Evolutionary conservation across 352 stramenopile genomes (phyloP), one percentile per base, ranked within the genome.

Genomic region (Phytophthora litchii): DNA sequence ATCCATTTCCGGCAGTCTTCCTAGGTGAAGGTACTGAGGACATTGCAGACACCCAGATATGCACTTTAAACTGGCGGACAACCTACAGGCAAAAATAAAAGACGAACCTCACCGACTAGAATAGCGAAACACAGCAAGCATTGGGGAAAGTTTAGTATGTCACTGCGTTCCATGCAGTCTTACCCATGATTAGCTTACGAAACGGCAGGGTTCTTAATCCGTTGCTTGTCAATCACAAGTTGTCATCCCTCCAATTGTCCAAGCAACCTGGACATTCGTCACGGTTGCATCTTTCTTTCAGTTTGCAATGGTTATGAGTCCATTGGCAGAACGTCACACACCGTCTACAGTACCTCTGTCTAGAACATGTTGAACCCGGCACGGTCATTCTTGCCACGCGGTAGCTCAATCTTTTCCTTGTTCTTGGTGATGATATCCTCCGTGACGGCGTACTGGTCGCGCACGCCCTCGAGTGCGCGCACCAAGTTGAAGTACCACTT

Each of bases 401-500:
- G 85, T 47, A 82, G 54, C 59, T 83, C 55, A 69, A 95, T 88
- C 71, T 95, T 95, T 55, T 85, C 69, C 60, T 83, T 83, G 74
- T 92, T 95, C 66, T 91, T 92, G 42, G 75, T 51, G 44, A 93
- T 74, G 27, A 86, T 57, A 66, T 95, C 83, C 42, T 69, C 72
- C 25, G 78, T 83, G 46, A 91, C 64, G 3, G 78, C 79, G 71
- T 95, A 95, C 49, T 89, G 75, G 61, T 93, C 83, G 36, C 82
- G 81, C 62, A 95, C 70, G 36, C 62, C 79, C 51, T 93, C 83
- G 6, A 95, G 74, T 12, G 72, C 68, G 38, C 79, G 77, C 50
- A 72, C 70, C 14, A 93, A 61, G 68, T 92, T 91, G 35, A 87
- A 89, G 54, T 83, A 89, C 86, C 86, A 95, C 73, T 95, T 93